Evolutionary conservation across 1,284 basidiomycete genomes (phyloP).

Genomic region (Cutaneotrichosporon spelunceum): DNA sequence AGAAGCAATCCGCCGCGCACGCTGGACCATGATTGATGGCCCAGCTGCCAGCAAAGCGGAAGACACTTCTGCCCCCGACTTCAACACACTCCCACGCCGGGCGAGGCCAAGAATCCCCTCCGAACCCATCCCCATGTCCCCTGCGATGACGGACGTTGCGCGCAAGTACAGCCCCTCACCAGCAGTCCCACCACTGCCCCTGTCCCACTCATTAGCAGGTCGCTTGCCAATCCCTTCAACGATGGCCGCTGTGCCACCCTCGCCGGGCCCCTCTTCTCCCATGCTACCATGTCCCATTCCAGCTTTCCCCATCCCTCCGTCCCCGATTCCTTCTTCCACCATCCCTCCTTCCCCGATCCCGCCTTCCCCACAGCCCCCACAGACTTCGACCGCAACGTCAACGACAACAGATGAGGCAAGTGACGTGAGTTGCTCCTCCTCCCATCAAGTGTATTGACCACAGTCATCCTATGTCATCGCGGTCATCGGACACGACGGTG

Average conservation of each 20-base stretch:
- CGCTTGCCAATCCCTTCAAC: not conserved
- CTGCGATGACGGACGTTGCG: not conserved
- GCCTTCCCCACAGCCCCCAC: not conserved
- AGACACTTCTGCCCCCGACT: constrained; percentile 3
- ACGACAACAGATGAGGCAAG: not conserved
- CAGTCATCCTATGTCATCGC: constrained; percentile 40
- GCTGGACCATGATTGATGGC: constrained; percentile 30
- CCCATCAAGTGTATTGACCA: not conserved
- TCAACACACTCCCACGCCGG: not conserved
- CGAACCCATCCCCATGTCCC: not conserved
- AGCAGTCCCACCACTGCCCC: not conserved
- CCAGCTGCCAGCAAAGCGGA: constrained; percentile 15
- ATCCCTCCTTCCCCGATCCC: not conserved
- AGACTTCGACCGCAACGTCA: not conserved
- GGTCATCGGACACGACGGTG: constrained; percentile 42
- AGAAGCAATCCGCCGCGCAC: constrained; percentile 40
- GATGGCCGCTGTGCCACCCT: not conserved
- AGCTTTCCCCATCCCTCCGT: not conserved
- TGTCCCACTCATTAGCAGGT: not conserved
- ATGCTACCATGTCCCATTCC: not conserved
- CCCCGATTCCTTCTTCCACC: not conserved
- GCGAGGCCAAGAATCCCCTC: not conserved
- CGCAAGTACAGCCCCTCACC: not conserved
- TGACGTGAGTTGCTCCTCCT: not conserved
- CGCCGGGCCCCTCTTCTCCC: not conserved